These are phyloP conservation scores for Balansia obtecta DNA, from an alignment of 2,329 filamentous ascomycete genomes.

Conservation along the genomic window DNA sequence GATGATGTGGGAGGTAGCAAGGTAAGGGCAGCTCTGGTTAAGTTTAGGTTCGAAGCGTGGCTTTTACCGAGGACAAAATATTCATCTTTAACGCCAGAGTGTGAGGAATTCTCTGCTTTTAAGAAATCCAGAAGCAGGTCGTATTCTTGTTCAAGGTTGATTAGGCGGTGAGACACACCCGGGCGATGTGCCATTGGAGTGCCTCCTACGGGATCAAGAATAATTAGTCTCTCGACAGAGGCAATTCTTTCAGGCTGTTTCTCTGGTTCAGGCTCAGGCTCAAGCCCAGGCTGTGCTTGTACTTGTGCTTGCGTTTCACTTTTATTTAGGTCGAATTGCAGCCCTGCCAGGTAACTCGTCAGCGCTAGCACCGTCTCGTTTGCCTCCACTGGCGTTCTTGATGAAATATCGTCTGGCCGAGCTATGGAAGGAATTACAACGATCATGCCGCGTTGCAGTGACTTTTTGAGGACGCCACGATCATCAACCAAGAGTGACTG, in stretches of 20 bases:
- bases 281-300: constrained; percentile 17
- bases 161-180: constrained; percentile 42
- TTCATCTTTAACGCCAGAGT: neutral
- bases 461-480: constrained; percentile 17
- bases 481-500: constrained; percentile 19
- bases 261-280: no score
- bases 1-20: constrained; percentile 77
- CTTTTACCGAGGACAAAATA: constrained; percentile 20
- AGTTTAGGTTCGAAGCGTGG: constrained; percentile 57
- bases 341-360: constrained; percentile 60
- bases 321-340: constrained; percentile 30
- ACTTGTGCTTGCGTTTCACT: neutral
- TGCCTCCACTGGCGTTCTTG: constrained; percentile 28
- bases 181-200: constrained; percentile 50
- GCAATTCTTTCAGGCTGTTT: constrained; percentile 35
- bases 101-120: constrained; percentile 12
- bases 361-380: constrained; percentile 63
- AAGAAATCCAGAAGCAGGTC: constrained; percentile 54
- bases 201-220: constrained; percentile 78
- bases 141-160: constrained; percentile 91
- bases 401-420: constrained; percentile 26
- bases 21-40: constrained; percentile 58
- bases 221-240: constrained; percentile 70
- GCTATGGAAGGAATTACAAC: constrained; percentile 30
- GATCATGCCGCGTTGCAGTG: constrained; percentile 20